Evolutionary conservation across 257 asterid genomes (phyloP), one percentile per base, ranked within the genome.

Genomic region (Plantago major): DNA sequence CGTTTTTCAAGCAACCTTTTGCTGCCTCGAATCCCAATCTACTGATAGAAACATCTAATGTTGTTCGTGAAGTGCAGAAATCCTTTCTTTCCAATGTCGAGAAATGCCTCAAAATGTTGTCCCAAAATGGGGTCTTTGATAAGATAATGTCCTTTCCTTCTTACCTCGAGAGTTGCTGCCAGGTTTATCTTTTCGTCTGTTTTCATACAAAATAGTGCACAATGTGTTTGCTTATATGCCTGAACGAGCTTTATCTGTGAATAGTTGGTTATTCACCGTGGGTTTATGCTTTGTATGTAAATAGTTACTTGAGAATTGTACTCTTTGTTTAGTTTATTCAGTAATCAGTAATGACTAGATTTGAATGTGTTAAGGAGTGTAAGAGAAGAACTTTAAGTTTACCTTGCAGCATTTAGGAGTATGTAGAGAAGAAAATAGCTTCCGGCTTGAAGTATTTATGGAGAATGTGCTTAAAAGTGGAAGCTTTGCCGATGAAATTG

Each of bases 131-230:
- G 57, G 8, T 84, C 74, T 62, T 83, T 42, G 74, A 73, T 53
- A 84, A 71, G 49, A 26, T 87, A 6, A 42, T 73, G 44, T 74
- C 85, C 28, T 71, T 77, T 46, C 49, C 80, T 63, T 77, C 83
- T 46, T 66, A 77, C 65, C 71, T 87, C 65, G 87, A 76, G 51
- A 66, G 58, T 68, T 60, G 73, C 67, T 51, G 64, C 68, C 86
- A 81, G 94, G 43, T 30, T 10, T 42, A 15, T 45, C 46, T 51
- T 10, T 65, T 44, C 7, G 47, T 48, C 17, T 46, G 11, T 18
- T 44, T 16, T 9, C 30, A 9, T 6, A 17, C 33, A 10, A 37
- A 7, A 19, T 38, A 40, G 14, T 6, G 3, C 22, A 17, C 1
- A 33, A 33, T 33, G 40, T 33, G 40, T 7, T 30, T 33, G 40